These are phyloP conservation scores for Davidsoniella eucalypti DNA, from an alignment of 2,329 filamentous ascomycete genomes.

Conservation along the genomic window DNA sequence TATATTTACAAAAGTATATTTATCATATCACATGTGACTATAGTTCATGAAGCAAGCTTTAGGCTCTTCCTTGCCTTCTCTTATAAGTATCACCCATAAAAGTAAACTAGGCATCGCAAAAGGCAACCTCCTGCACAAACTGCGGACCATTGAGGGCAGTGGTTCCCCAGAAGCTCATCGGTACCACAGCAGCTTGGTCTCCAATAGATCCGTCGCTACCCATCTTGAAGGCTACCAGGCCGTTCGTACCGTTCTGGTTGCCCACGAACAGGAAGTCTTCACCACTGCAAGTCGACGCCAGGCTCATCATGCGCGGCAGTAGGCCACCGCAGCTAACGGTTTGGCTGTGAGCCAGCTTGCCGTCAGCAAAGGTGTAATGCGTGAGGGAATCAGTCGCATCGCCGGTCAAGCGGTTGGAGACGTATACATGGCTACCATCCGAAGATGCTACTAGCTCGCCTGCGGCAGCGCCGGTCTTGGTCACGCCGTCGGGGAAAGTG, in stretches of 20 bases:
- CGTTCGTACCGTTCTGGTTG: slow-evolving; percentile 28
- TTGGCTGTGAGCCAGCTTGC: slow-evolving; percentile 21
- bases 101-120: background rate
- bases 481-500: slow-evolving; percentile 12
- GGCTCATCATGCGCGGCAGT: slow-evolving; percentile 29
- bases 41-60: background rate
- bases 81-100: background rate
- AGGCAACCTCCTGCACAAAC: slow-evolving; percentile 10
- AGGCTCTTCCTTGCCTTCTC: background rate
- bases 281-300: slow-evolving; percentile 19
- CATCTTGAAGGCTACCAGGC: slow-evolving; percentile 25
- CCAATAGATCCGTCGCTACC: slow-evolving; percentile 18
- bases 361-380: slow-evolving; percentile 24
- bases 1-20: too few relatives aligned
- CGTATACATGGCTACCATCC: slow-evolving; percentile 30
- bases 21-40: too few relatives aligned
- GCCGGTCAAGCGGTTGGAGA: slow-evolving; percentile 34
- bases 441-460: slow-evolving; percentile 28
- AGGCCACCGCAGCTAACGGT: slow-evolving; percentile 22
- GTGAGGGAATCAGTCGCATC: slow-evolving; percentile 30
- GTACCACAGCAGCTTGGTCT: slow-evolving; percentile 6
- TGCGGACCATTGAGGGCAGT: slow-evolving; percentile 3
- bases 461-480: slow-evolving; percentile 24
- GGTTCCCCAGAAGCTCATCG: slow-evolving; percentile 5
- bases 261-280: slow-evolving; percentile 26